Conservation (phyloP, 1,284 basidiomycete species). For the Xanthoconium separans region DNA sequence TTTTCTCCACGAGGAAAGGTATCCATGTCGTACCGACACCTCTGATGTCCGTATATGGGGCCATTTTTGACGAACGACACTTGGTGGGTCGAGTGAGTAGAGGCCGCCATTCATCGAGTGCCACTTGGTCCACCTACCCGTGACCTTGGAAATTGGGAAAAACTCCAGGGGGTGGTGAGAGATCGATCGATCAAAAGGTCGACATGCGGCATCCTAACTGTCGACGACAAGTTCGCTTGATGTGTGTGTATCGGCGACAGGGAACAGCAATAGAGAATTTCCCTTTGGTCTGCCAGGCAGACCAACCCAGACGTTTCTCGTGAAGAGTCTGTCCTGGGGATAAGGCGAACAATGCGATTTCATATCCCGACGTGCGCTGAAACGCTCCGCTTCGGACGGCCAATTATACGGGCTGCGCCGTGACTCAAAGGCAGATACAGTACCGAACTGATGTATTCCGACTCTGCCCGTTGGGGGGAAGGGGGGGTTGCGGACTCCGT, state of each 20-base stretch:
- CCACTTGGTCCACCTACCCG: too few species aligned
- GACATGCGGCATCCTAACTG: neutral
- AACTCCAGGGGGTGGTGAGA: neutral
- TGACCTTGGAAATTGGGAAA: neutral
- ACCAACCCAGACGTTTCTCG: neutral
- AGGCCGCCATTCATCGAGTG: too few species aligned
- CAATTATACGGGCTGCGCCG: too few species aligned
- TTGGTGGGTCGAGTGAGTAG: too few species aligned
- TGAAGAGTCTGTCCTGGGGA: neutral
- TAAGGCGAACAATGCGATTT: constrained; percentile 8
- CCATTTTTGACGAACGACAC: neutral
- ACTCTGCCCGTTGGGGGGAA: too few species aligned
- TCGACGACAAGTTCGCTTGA: neutral
- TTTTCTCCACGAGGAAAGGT: constrained; percentile 19
- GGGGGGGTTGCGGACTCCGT: neutral
- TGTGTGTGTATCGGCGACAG: neutral
- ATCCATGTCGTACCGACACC: neutral
- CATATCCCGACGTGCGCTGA: constrained; percentile 14
- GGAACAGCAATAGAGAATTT: too few species aligned
- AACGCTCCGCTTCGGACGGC: constrained; percentile 13
- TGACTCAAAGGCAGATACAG: neutral
- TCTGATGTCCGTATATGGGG: neutral
- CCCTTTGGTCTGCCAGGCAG: neutral
- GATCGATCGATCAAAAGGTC: neutral
- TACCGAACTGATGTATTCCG: neutral